Conservation (phyloP, 2,329 filamentous ascomycete species). For the Elsinoe fawcettii region DNA sequence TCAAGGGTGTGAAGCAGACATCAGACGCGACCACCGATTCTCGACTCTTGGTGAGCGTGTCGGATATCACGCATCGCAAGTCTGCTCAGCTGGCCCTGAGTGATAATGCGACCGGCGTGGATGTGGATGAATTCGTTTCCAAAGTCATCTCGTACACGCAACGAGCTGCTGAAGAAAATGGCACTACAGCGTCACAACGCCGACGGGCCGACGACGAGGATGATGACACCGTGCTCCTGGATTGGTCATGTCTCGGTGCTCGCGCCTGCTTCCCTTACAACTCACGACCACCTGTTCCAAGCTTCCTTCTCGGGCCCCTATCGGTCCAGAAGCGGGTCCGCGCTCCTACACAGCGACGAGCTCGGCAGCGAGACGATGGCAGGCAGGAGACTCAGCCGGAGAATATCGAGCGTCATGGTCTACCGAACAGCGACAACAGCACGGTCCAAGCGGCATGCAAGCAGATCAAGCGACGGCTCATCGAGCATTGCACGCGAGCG, state of each 20-base stretch:
- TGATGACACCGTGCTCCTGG: slow-evolving; percentile 67
- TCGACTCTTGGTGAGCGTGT: slow-evolving; percentile 70
- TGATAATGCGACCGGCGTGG: slow-evolving; percentile 64
- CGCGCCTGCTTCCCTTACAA: slow-evolving; percentile 68
- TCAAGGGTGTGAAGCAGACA: slow-evolving; percentile 67
- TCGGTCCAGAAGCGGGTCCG: slow-evolving; percentile 80
- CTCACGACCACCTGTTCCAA: slow-evolving; percentile 65
- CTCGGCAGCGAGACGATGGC: slow-evolving; percentile 59
- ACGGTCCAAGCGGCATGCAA: slow-evolving; percentile 72
- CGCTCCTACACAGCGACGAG: slow-evolving; percentile 61
- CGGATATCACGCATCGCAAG: slow-evolving; percentile 73
- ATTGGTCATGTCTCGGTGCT: slow-evolving; percentile 78
- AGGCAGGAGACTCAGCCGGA: slow-evolving; percentile 65
- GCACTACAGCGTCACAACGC: slow-evolving; percentile 30
- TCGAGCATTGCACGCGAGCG: slow-evolving; percentile 27
- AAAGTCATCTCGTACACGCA: slow-evolving; percentile 88
- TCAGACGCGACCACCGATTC: slow-evolving; percentile 87
- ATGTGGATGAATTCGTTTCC: slow-evolving; percentile 84
- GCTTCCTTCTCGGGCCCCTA: slow-evolving; percentile 80
- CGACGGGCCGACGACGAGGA: slow-evolving; percentile 45
- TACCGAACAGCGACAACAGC: slow-evolving; percentile 67
- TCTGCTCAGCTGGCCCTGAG: slow-evolving; percentile 67
- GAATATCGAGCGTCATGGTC: slow-evolving; percentile 65
- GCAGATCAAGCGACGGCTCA: slow-evolving; percentile 61
- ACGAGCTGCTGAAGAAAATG: slow-evolving; percentile 49